Conservation (phyloP, 176 grass and related monocot genomes). For the Oryza meyeriana region DNA sequence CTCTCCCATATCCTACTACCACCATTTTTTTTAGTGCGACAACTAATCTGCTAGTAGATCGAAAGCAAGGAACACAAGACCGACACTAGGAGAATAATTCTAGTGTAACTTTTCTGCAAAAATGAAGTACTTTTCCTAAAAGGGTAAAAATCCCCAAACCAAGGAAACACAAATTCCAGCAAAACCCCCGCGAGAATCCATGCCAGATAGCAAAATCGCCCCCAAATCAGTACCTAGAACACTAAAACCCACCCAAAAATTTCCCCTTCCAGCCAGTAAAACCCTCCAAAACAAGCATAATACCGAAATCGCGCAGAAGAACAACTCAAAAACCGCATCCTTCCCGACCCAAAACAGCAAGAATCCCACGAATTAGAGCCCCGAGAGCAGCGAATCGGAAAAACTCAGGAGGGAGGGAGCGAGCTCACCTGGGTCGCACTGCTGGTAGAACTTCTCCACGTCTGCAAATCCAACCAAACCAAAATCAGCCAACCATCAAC, state of each 20-base stretch:
- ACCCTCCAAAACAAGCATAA: not conserved
- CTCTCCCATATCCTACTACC: not conserved
- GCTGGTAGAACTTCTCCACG: slow-evolving; percentile 88
- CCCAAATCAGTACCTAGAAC: slow-evolving; percentile 1
- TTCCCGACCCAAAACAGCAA: not conserved
- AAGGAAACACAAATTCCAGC: not conserved
- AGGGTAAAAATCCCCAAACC: not conserved
- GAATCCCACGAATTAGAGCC: not conserved
- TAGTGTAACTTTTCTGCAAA: slow-evolving; percentile 11
- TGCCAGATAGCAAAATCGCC: not conserved
- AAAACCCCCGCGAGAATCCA: not conserved
- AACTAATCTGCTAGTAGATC: slow-evolving; percentile 33
- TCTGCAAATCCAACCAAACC: slow-evolving; percentile 44
- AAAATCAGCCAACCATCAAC: slow-evolving; percentile 21
- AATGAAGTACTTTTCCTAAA: not conserved
- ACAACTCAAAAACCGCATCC: not conserved
- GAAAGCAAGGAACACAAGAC: slow-evolving; percentile 12
- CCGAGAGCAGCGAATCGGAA: not conserved
- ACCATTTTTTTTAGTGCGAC: not conserved
- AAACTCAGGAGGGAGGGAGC: not conserved
- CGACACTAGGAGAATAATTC: not conserved
- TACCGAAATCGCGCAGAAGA: not conserved
- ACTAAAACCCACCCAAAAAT: not conserved
- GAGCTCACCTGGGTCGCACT: slow-evolving; percentile 85
- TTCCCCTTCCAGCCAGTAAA: not conserved